These are phyloP conservation scores for Fomes fomentarius DNA, from an alignment of 1,284 basidiomycete species.

Conservation along the genomic window DNA sequence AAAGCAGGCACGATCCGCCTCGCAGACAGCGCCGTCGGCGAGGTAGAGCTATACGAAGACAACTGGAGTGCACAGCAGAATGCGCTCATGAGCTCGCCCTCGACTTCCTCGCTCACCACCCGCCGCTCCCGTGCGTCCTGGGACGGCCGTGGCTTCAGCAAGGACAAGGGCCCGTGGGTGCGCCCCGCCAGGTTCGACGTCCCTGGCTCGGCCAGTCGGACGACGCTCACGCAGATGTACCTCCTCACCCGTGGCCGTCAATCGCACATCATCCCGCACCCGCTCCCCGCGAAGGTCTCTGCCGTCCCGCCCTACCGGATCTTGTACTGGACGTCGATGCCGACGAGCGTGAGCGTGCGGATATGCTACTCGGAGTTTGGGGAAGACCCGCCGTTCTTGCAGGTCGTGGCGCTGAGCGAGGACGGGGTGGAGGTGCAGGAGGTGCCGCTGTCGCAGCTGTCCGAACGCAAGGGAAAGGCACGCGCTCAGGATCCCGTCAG, in stretches of 20 bases:
- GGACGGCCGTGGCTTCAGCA: constrained; percentile 48
- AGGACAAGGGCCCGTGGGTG: constrained; percentile 56
- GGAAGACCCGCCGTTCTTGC: constrained; percentile 50
- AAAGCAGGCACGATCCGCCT: constrained; percentile 79
- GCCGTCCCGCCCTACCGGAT: constrained; percentile 52
- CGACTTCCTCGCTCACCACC: constrained; percentile 27
- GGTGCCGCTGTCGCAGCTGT: constrained; percentile 44
- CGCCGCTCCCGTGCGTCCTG: constrained; percentile 57
- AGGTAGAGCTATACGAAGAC: constrained; percentile 69
- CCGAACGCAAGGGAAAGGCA: constrained; percentile 51
- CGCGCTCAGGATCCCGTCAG: constrained; percentile 48
- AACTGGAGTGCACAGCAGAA: constrained; percentile 29
- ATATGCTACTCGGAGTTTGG: constrained; percentile 41
- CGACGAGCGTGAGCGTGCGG: constrained; percentile 57
- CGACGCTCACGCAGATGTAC: constrained; percentile 45
- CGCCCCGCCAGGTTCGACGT: constrained; percentile 54
- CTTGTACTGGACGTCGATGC: constrained; percentile 61
- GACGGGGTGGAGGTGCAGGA: constrained; percentile 76
- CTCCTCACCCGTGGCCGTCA: constrained; percentile 69
- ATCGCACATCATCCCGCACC: constrained; percentile 69
- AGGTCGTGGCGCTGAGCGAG: constrained; percentile 68
- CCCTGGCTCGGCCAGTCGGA: constrained; percentile 38
- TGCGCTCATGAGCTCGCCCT: constrained; percentile 23
- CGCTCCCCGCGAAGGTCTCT: constrained; percentile 58
- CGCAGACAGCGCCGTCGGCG: constrained; percentile 76